Evolutionary conservation across 1,284 basidiomycete genomes (phyloP).

Genomic region (Cystobasidium sp.): DNA sequence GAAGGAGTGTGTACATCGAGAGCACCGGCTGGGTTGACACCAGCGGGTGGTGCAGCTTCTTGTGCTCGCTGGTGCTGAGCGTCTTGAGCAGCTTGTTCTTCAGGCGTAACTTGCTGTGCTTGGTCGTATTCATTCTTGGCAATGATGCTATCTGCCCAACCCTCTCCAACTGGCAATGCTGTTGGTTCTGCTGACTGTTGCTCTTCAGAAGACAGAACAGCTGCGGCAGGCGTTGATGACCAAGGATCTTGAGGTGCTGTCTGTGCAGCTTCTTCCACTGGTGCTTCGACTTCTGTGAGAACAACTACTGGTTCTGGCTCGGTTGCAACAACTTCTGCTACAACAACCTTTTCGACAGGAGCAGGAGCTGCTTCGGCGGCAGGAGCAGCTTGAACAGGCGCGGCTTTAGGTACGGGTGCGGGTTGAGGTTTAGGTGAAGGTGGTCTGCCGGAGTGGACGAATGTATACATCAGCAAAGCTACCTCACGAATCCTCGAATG

Average conservation of each 20-base stretch:
- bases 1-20: slow-evolving; percentile 48
- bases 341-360: slow-evolving; percentile 10
- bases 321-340: not conserved
- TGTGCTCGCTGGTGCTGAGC: slow-evolving; percentile 40
- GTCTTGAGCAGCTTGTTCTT: slow-evolving; percentile 17
- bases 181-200: slow-evolving; percentile 51
- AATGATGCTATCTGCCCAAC: slow-evolving; percentile 52
- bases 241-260: slow-evolving; percentile 52
- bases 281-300: not conserved
- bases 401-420: slow-evolving; percentile 10
- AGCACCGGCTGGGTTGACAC: slow-evolving; percentile 50
- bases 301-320: slow-evolving; percentile 26
- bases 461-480: not conserved
- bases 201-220: not conserved
- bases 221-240: slow-evolving; percentile 45
- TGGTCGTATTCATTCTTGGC: slow-evolving; percentile 46
- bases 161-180: slow-evolving; percentile 52
- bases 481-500: too few species aligned
- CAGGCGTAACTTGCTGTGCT: slow-evolving; percentile 26
- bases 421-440: slow-evolving; percentile 30
- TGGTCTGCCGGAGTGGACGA: not conserved
- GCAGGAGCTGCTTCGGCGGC: not conserved
- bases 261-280: not conserved
- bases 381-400: slow-evolving; percentile 3
- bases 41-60: slow-evolving; percentile 36